These are phyloP conservation scores for Penicillium ucsense DNA, from an alignment of 495 filamentous ascomycete genomes.

Conservation along the genomic window DNA sequence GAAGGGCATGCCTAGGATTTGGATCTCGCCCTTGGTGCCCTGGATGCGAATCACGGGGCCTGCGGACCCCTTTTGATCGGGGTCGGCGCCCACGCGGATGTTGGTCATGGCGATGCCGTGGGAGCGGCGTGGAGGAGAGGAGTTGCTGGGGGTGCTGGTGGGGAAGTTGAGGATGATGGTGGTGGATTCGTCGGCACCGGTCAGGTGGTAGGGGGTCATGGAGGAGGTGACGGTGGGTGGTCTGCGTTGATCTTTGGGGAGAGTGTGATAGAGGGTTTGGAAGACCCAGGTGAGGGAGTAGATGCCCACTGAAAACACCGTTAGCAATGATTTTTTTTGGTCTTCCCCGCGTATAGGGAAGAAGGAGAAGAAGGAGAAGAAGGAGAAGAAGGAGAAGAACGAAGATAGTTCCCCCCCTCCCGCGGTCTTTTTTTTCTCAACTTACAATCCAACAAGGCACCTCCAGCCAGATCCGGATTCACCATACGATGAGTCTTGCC, in stretches of 20 bases:
- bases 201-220: constrained; percentile 66
- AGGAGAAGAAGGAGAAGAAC: too few species aligned
- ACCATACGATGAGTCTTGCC: constrained; percentile 66
- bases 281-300: constrained; percentile 91
- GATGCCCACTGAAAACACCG: constrained; percentile 57
- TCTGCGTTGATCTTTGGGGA: constrained; percentile 45
- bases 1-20: constrained; percentile 66
- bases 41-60: constrained; percentile 71
- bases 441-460: constrained; percentile 65
- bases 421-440: not conserved
- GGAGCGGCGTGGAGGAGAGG: constrained; percentile 25
- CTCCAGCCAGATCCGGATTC: constrained; percentile 78
- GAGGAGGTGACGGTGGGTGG: constrained; percentile 48
- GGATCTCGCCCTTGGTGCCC: constrained; percentile 78
- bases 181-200: constrained; percentile 76
- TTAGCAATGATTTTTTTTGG: not conserved
- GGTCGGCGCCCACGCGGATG: constrained; percentile 58
- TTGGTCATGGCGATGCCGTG: constrained; percentile 74
- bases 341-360: too few species aligned
- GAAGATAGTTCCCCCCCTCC: too few species aligned
- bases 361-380: too few species aligned
- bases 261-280: constrained; percentile 77
- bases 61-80: constrained; percentile 50
- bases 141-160: constrained; percentile 41
- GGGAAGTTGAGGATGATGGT: constrained; percentile 74